phyloP scores from a whole-genome alignment of 2,329 filamentous ascomycete species.

The Huntiella abstrusa region DNA sequence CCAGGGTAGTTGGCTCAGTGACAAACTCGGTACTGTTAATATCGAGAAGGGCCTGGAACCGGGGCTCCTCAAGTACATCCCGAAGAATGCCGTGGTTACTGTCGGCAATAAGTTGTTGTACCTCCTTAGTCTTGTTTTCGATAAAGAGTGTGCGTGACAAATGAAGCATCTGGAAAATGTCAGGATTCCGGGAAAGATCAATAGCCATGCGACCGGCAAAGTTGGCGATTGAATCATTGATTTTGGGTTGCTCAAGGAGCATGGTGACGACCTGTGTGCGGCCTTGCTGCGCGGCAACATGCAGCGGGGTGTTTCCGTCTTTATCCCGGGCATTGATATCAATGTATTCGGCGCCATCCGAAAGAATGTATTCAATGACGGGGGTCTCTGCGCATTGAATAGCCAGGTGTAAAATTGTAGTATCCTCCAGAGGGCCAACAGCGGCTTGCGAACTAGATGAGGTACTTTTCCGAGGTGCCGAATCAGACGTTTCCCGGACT shows the following conservation, averaged over 20 bases:
- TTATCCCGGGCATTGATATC: conserved; percentile 58
- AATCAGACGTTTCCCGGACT: conserved; percentile 46
- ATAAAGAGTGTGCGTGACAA: conserved; percentile 77
- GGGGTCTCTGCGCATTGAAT: conserved; percentile 88
- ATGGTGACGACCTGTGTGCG: conserved; percentile 64
- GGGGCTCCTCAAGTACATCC: conserved; percentile 62
- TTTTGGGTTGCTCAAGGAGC: conserved; percentile 59
- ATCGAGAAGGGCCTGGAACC: conserved; percentile 72
- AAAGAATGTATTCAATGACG: conserved; percentile 88
- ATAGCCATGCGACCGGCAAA: conserved; percentile 68
- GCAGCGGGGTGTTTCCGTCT: conserved; percentile 85
- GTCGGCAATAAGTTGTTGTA: conserved; percentile 57
- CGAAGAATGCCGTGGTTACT: conserved; percentile 64
- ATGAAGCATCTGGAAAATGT: conserved; percentile 91
- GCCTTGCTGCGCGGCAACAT: conserved; percentile 70
- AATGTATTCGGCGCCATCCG: conserved; percentile 44
- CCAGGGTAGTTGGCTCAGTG: conserved; percentile 56
- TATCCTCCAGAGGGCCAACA: conserved; percentile 46
- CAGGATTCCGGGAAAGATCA: conserved; percentile 75
- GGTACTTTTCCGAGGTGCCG: conserved; percentile 34
- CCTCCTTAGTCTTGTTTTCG: conserved; percentile 65
- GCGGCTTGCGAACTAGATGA: conserved; percentile 29
- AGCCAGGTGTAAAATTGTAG: conserved; percentile 77
- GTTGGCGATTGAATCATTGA: conserved; percentile 81
- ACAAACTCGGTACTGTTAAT: conserved; percentile 83